These are phyloP conservation scores for Hypholoma fasciculare DNA, from an alignment of 768 basidiomycete genomes.

Conservation along the genomic window DNA sequence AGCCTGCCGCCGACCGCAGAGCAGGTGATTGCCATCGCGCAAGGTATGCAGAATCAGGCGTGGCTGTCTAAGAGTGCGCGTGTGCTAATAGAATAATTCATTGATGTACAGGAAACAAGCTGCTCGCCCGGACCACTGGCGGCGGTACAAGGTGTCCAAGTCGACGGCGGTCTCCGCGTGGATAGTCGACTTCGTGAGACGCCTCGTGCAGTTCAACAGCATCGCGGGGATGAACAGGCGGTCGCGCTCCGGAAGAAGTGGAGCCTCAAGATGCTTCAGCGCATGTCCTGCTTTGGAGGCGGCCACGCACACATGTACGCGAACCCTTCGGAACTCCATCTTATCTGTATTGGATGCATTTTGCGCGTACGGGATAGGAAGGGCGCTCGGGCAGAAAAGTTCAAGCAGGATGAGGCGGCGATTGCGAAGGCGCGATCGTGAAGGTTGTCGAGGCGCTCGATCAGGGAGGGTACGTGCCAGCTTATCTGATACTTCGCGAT, in stretches of 20 bases:
- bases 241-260: constrained; percentile 90
- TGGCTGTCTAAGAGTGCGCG: neutral
- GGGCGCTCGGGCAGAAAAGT: constrained; percentile 75
- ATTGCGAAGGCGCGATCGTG: constrained; percentile 36
- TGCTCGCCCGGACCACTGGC: constrained; percentile 85
- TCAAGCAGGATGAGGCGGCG: constrained; percentile 74
- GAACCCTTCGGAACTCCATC: constrained; percentile 25
- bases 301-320: constrained; percentile 3
- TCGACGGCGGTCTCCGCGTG: constrained; percentile 82
- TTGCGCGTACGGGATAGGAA: constrained; percentile 90
- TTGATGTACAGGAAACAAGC: constrained; percentile 60
- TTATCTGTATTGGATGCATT: constrained; percentile 89
- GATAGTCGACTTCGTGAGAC: constrained; percentile 79
- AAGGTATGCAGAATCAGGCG: constrained; percentile 58
- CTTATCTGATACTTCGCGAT: constrained; percentile 1
- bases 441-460: constrained; percentile 65
- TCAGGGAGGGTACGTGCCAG: constrained; percentile 71
- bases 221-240: constrained; percentile 74
- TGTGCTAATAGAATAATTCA: constrained; percentile 3
- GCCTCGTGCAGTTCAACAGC: constrained; percentile 79
- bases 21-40: constrained; percentile 84
- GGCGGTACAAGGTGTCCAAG: constrained; percentile 84
- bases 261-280: constrained; percentile 85
- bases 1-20: constrained; percentile 93
- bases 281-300: no score